phyloP scores from a whole-genome alignment of 73 alveolate genomes.

The Symbiodinium natans region DNA sequence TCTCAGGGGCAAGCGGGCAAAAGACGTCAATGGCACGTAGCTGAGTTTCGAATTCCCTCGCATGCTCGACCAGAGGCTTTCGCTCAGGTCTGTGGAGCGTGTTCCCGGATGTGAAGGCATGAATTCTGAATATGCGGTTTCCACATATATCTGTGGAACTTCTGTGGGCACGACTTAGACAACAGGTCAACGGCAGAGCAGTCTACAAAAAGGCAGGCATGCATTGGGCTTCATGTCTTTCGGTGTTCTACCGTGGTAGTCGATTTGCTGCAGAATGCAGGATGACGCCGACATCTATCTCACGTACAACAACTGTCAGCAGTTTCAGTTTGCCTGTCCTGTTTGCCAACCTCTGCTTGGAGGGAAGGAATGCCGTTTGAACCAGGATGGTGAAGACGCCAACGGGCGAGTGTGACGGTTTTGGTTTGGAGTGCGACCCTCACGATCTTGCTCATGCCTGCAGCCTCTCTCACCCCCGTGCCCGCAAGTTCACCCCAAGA shows the following conservation, averaged over 20 bases:
- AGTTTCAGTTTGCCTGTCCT: constrained; percentile 28
- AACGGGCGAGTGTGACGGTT: constrained; percentile 78
- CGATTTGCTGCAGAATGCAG: too few relatives aligned
- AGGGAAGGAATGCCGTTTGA: neutral
- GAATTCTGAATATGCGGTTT: too few relatives aligned
- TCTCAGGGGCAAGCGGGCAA: constrained; percentile 56
- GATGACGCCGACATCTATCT: constrained; percentile 53
- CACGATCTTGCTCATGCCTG: neutral
- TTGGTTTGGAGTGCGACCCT: constrained; percentile 24
- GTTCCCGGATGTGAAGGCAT: neutral
- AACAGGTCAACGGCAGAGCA: constrained; percentile 56
- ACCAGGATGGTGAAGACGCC: constrained; percentile 74
- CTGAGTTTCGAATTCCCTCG: neutral
- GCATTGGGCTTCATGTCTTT: neutral
- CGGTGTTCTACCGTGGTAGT: neutral
- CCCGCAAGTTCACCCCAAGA: neutral
- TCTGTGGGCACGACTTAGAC: neutral
- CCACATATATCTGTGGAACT: neutral
- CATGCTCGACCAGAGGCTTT: neutral
- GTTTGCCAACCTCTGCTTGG: neutral
- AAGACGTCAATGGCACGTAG: constrained; percentile 43
- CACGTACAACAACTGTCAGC: constrained; percentile 59
- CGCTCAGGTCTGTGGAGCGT: constrained; percentile 15
- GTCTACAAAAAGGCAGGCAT: constrained; percentile 50
- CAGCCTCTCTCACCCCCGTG: neutral